Conservation (phyloP, 441 rosid genomes). For the Pelargonium australe region DNA sequence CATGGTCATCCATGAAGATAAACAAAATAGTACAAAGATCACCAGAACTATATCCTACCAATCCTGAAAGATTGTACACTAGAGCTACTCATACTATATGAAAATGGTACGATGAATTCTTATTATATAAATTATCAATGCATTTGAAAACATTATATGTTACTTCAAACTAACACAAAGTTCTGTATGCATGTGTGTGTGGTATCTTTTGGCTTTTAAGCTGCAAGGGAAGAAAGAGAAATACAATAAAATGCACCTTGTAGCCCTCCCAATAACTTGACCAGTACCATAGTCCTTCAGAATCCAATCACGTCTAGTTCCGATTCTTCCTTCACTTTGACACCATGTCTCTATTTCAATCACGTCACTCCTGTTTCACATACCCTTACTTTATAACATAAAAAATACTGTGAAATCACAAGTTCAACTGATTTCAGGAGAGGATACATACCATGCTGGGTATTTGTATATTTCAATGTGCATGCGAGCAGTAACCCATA, state of each 20-base stretch:
- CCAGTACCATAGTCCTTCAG: slow-evolving; percentile 63
- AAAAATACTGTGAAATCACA: neutral
- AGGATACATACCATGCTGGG: slow-evolving; percentile 65
- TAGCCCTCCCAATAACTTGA: slow-evolving; percentile 87
- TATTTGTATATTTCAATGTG: slow-evolving; percentile 87
- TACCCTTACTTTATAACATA: neutral
- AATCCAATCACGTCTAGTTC: slow-evolving; percentile 96
- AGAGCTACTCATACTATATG: neutral
- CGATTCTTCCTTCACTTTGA: slow-evolving; percentile 86
- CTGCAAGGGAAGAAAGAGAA: neutral
- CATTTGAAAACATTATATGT: neutral
- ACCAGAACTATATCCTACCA: slow-evolving; percentile 4
- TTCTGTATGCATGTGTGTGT: neutral
- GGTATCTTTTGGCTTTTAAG: neutral
- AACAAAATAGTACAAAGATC: neutral
- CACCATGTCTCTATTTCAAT: slow-evolving; percentile 97
- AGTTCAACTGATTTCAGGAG: neutral
- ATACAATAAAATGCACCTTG: slow-evolving; percentile 43
- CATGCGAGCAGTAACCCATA: slow-evolving; percentile 98
- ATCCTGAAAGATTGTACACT: neutral
- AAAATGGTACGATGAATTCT: neutral
- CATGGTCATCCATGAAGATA: too few relatives aligned
- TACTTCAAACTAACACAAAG: neutral
- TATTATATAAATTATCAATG: too few relatives aligned
- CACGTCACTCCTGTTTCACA: slow-evolving; percentile 72